Conservation (phyloP, 768 basidiomycete genomes). For the Kondoa subrosea region DNA sequence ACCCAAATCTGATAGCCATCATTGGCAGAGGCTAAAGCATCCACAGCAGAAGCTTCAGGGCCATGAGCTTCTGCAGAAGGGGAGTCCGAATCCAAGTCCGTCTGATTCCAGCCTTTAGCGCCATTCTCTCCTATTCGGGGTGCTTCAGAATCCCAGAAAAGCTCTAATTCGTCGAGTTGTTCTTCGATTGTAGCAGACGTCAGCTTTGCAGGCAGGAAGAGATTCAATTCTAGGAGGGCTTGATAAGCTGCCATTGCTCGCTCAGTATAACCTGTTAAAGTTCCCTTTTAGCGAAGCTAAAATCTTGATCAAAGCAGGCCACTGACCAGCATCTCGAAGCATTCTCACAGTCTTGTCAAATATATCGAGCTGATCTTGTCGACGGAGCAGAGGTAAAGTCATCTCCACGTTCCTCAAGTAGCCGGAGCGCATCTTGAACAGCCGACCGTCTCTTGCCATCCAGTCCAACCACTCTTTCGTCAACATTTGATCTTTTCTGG, state of each 20-base stretch:
- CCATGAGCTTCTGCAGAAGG: conserved; percentile 9
- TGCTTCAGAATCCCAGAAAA: conserved; percentile 34
- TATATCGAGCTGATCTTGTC: conserved; percentile 33
- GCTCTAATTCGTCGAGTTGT: conserved; percentile 28
- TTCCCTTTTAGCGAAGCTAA: too few species aligned
- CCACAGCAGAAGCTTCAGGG: neutral
- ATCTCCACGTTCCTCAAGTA: neutral
- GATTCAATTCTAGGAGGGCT: conserved; percentile 34
- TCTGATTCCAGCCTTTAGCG: conserved; percentile 30
- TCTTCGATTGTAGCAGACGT: neutral
- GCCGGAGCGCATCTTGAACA: conserved; percentile 11
- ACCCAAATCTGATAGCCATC: conserved; percentile 31
- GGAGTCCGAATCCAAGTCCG: conserved; percentile 11
- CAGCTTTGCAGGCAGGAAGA: conserved; percentile 30
- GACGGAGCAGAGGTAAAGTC: conserved; percentile 26
- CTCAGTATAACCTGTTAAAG: conserved; percentile 31
- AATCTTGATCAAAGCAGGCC: neutral
- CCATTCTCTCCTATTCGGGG: conserved; percentile 33
- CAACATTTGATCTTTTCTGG: conserved; percentile 20
- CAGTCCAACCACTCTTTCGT: conserved; percentile 11
- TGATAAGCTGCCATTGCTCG: conserved; percentile 33
- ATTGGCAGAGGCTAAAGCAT: neutral
- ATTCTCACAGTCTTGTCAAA: conserved; percentile 31
- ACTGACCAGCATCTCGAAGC: conserved; percentile 33
- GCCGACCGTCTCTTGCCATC: conserved; percentile 15